Evolutionary conservation across 1,139 yeast genomes (phyloP).

Genomic region (Scheffersomyces illinoinensis): DNA sequence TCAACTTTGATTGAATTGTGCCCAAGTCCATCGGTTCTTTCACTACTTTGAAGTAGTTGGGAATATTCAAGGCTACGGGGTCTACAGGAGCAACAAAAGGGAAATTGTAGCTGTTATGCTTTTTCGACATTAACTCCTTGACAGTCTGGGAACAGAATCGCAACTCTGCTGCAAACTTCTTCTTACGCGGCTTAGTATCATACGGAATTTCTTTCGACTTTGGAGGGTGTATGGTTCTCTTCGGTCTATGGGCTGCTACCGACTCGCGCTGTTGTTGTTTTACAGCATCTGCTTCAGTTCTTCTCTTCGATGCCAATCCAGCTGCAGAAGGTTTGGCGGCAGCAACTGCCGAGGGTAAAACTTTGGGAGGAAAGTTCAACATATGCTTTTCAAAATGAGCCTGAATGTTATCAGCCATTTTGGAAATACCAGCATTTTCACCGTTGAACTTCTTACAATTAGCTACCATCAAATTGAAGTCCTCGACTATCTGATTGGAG

Average conservation of each 20-base stretch:
- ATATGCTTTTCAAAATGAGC: slow-evolving; percentile 93
- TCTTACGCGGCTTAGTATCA: slow-evolving; percentile 86
- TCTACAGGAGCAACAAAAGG: slow-evolving; percentile 96
- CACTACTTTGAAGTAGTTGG: slow-evolving; percentile 80
- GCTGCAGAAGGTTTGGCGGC: slow-evolving; percentile 21
- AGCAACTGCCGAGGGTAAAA: slow-evolving; percentile 40
- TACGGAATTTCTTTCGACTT: slow-evolving; percentile 91
- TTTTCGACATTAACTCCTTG: slow-evolving; percentile 80
- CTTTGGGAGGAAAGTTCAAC: slow-evolving; percentile 86
- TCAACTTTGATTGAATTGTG: slow-evolving; percentile 76
- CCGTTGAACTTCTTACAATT: slow-evolving; percentile 90
- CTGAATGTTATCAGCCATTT: slow-evolving; percentile 88
- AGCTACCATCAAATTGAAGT: slow-evolving; percentile 80
- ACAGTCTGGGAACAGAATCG: slow-evolving; percentile 81
- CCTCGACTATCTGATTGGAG: slow-evolving; percentile 69
- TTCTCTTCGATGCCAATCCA: slow-evolving; percentile 39
- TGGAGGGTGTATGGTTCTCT: slow-evolving; percentile 96
- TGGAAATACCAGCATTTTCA: slow-evolving; percentile 74
- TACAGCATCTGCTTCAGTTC: slow-evolving; percentile 55
- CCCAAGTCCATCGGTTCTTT: slow-evolving; percentile 95
- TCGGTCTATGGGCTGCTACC: slow-evolving; percentile 68
- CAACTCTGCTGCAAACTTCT: slow-evolving; percentile 88
- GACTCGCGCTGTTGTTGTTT: slow-evolving; percentile 29
- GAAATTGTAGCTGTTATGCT: slow-evolving; percentile 79
- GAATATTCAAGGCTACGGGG: slow-evolving; percentile 90